Base-by-base conservation (phyloP, 805 yeast genomes). In the Starmerella bombicola region DNA sequence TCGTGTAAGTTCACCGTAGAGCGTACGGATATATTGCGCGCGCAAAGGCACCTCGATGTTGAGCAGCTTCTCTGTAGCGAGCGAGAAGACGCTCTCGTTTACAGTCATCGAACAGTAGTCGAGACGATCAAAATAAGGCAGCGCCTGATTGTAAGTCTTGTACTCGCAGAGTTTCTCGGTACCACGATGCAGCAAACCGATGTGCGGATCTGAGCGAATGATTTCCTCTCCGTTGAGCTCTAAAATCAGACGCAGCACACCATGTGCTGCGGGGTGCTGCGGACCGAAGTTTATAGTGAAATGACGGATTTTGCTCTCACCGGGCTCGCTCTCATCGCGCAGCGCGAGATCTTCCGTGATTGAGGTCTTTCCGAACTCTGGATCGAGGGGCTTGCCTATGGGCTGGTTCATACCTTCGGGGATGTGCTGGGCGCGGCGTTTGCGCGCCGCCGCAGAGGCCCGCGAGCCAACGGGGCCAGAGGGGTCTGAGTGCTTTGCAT, bases 221-320 rank as follows among this genome's bases (percentile, higher is more conserved):
- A 83, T 78, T 62, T 82, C 93, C 63, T 82, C 94, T 52, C 94
- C 94, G 56, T 80, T 80, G 47, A 82, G 71, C 65, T 82, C 94
- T 56, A 82, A 67, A 61, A 82, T 83, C 61, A 82, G 69, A 59
- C 93, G 73, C 67, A 82, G 68, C 63, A 82, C 94, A 52, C 94
- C 94, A 66, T 82, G 94, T 22, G 93, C 93, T 47, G 94, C 94
- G 19, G 94, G 94, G 67, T 82, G 94, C 65, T 82, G 94, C 36
- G 94, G 94, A 28, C 93, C 94, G 59, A 82, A 82, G 51, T 83
- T 83, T 59, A 83, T 76, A 37, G 93, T 82, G 67, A 82, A 83
- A 59, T 81, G 93, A 61, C 93, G 76, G 57, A 82, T 76, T 60
- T 80, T 70, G 43, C 51, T 49, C 45, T 58, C 59, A 34, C 45